Percentiles rank a stretch among this genome's conserved stretches.
Evolutionary conservation across 495 filamentous ascomycete genomes (phyloP).

Genomic region (Hyaloscypha variabilis): DNA sequence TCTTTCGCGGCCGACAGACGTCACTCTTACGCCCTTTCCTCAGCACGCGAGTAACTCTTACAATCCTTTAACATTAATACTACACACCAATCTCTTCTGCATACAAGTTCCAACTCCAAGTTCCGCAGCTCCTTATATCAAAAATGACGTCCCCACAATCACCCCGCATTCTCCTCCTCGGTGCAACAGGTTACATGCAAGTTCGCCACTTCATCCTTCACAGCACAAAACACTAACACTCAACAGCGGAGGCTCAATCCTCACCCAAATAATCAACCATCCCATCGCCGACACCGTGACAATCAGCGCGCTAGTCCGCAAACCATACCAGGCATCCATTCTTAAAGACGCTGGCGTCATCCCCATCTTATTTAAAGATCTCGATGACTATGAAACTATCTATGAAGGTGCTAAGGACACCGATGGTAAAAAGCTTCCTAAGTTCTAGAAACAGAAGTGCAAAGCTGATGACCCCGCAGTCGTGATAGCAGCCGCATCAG

Average conservation of each 20-base stretch:
- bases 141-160: no score
- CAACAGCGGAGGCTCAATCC: constrained; percentile 19
- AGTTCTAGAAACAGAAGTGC: neutral
- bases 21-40: no score
- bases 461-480: constrained; percentile 21
- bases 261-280: constrained; percentile 6
- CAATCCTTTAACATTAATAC: no score
- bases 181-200: constrained; percentile 25
- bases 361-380: constrained; percentile 29
- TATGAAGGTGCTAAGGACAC: constrained; percentile 36
- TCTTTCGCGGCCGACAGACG: no score
- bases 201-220: neutral
- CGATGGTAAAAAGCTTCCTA: no score
- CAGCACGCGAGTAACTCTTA: no score
- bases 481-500: constrained; percentile 42
- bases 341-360: constrained; percentile 28
- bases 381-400: constrained; percentile 38
- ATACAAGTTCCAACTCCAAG: no score
- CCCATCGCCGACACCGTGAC: neutral
- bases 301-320: constrained; percentile 27
- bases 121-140: no score
- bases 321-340: constrained; percentile 27
- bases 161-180: constrained; percentile 16
- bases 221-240: neutral
- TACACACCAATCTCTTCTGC: no score